These are phyloP conservation scores for Solanum pimpinellifolium DNA, from an alignment of 257 asterid genomes.

Conservation along the genomic window DNA sequence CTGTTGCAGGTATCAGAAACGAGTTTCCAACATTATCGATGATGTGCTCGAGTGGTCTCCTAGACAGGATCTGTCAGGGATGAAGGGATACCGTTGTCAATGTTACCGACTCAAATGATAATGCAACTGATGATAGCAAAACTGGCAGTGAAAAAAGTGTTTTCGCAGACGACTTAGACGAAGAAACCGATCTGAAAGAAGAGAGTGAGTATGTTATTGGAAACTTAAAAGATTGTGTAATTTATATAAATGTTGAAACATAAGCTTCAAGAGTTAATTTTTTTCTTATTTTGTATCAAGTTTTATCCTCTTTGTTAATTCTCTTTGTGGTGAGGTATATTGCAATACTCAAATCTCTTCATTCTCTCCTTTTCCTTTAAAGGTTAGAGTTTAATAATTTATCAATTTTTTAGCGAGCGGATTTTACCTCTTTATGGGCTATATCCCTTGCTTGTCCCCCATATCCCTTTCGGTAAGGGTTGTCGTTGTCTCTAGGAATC, in stretches of 20 bases:
- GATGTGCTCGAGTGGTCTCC: conserved; percentile 99
- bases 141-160: neutral
- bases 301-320: neutral
- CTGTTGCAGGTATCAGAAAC: conserved; percentile 72
- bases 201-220: conserved; percentile 15
- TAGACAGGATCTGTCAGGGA: conserved; percentile 77
- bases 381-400: neutral
- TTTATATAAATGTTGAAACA: conserved; percentile 4
- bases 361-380: neutral
- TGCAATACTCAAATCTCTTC: neutral
- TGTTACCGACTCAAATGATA: conserved; percentile 20
- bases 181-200: conserved; percentile 16
- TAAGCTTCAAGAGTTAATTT: neutral
- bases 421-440: too few relatives aligned
- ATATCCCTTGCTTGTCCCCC: too few relatives aligned
- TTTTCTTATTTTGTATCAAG: neutral
- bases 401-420: too few relatives aligned
- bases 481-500: too few relatives aligned
- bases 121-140: conserved; percentile 13
- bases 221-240: conserved; percentile 15
- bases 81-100: conserved; percentile 61
- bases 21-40: conserved; percentile 90
- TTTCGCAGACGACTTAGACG: conserved; percentile 7
- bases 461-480: too few relatives aligned
- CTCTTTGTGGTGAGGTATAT: neutral